These are phyloP conservation scores for Psidium guajava DNA, from an alignment of 345 rosid genomes.

Conservation along the genomic window DNA sequence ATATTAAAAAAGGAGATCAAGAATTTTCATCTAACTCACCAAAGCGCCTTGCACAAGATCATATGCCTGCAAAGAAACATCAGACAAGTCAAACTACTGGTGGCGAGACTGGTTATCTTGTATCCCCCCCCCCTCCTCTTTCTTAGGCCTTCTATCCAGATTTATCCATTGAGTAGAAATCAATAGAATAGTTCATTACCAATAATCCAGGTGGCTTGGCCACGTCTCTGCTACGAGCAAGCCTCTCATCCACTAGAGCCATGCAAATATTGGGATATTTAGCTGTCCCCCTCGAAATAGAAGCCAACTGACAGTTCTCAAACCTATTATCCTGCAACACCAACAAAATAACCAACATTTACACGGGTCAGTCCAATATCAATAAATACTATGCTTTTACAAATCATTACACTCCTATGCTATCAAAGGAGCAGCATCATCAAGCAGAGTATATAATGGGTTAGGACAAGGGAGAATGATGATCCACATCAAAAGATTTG, in stretches of 20 bases:
- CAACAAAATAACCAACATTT: neutral
- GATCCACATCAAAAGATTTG: neutral
- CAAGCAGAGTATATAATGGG: neutral
- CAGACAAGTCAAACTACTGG: neutral
- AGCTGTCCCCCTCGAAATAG: slow-evolving; percentile 6
- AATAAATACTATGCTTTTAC: neutral
- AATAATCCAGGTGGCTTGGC: slow-evolving; percentile 32
- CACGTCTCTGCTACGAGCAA: slow-evolving; percentile 21
- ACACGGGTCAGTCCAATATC: neutral
- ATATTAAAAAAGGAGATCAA: neutral
- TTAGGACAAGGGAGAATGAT: neutral
- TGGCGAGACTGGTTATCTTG: neutral
- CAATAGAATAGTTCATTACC: neutral
- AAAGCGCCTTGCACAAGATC: slow-evolving; percentile 87
- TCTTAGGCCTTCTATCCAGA: neutral
- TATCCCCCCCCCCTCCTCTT: too few species aligned
- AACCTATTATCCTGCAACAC: slow-evolving; percentile 29
- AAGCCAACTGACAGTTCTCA: slow-evolving; percentile 12
- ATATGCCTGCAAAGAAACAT: slow-evolving; percentile 51
- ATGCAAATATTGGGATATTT: slow-evolving; percentile 18
- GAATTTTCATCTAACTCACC: slow-evolving; percentile 39
- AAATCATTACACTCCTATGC: neutral
- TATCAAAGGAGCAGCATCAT: neutral
- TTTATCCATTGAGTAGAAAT: neutral
- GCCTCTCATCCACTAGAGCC: slow-evolving; percentile 74